Percentiles rank a stretch among this genome's conserved stretches.
Evolutionary conservation across 768 basidiomycete species (phyloP).

Genomic region (Auricularia sp.): DNA sequence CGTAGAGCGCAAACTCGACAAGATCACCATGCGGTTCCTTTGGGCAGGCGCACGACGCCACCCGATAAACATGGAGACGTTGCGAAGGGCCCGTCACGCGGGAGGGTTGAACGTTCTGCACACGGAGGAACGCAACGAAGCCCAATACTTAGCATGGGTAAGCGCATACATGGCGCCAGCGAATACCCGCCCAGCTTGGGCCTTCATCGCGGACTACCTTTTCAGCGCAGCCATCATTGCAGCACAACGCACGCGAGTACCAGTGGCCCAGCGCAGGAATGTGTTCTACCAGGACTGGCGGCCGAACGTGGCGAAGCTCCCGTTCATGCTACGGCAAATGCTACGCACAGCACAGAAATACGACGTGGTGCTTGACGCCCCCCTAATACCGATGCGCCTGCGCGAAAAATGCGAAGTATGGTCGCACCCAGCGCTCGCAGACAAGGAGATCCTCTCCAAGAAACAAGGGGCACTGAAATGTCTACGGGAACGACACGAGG

Average conservation of each 20-base stretch:
- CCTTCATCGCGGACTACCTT: constrained; percentile 17
- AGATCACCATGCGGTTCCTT: no score
- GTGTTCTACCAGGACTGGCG: background rate
- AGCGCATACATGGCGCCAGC: constrained; percentile 14
- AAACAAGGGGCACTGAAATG: background rate
- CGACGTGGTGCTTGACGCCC: background rate
- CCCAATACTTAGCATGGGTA: constrained; percentile 6
- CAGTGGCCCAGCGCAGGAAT: background rate
- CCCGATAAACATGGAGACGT: no score
- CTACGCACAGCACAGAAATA: background rate
- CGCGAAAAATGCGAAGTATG: background rate
- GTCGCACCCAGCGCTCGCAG: background rate
- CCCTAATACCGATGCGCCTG: background rate
- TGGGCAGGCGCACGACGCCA: no score
- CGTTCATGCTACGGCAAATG: background rate
- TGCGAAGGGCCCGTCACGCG: no score
- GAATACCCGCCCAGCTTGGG: constrained; percentile 19
- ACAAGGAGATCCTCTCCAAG: background rate
- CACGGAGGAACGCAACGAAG: constrained; percentile 9
- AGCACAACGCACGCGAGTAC: no score
- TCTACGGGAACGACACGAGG: background rate
- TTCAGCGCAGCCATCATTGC: background rate
- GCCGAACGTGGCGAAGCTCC: background rate
- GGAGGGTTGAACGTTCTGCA: constrained; percentile 1
- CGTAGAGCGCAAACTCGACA: no score